Conservation (phyloP, 345 rosid genomes). For the Rhodamnia argentea region DNA sequence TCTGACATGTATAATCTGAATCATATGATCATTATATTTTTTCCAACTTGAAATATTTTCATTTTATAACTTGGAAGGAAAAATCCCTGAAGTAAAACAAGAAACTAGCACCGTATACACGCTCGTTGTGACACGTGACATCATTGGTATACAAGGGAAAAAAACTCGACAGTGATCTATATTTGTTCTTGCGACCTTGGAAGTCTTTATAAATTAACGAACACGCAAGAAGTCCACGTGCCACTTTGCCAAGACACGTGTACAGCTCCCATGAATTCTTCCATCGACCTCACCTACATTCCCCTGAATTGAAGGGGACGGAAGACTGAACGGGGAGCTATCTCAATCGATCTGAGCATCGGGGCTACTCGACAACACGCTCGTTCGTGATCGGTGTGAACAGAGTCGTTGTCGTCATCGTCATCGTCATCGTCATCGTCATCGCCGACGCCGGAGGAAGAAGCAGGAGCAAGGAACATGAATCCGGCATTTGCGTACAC, state of each 20-base stretch:
- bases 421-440: not conserved
- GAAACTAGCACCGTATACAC: not conserved
- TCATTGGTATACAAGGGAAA: too few species aligned
- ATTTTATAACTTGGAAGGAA: not conserved
- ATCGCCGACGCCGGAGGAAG: not conserved
- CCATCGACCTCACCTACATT: not conserved
- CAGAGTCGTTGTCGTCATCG: not conserved
- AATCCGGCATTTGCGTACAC: slow-evolving; percentile 52
- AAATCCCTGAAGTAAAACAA: not conserved
- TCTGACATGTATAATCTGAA: not conserved
- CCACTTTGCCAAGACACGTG: not conserved
- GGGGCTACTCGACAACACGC: not conserved
- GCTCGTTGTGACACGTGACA: too few species aligned
- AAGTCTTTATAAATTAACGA: not conserved
- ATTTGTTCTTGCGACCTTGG: not conserved
- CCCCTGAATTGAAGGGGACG: not conserved
- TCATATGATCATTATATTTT: not conserved
- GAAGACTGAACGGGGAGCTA: not conserved
- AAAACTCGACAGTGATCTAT: not conserved
- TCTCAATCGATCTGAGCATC: not conserved
- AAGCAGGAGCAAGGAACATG: slow-evolving; percentile 4
- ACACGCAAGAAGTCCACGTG: not conserved
- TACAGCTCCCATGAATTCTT: not conserved
- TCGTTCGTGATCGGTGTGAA: not conserved
- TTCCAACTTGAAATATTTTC: not conserved